Evolutionary conservation across 1,284 basidiomycete species (phyloP), one percentile per base, ranked within the genome.

Genomic region (Ustanciosporium gigantosporum): DNA sequence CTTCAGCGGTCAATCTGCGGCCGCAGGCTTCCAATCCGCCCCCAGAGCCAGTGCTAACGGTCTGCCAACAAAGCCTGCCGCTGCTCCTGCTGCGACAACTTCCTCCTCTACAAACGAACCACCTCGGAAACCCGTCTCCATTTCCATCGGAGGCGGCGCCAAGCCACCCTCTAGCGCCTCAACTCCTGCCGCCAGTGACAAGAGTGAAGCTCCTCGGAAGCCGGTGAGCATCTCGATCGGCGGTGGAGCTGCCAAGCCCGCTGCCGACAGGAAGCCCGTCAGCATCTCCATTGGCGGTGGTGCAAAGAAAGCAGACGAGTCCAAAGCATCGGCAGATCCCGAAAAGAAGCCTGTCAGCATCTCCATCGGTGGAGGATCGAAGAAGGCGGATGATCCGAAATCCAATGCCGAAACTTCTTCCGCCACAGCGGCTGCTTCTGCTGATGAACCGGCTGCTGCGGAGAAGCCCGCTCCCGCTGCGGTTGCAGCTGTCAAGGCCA

Each of bases 181-280:
- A n/a, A 29, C 45, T 21, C n/a, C 39, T 15, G 41, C 53, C 19
- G 35, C 36, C n/a, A 37, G 46, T n/a, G 46, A 59, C 25, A 23
- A 34, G n/a, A 23, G 21, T 31, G 52, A 49, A 20, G 53, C 60
- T 25, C 46, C 66, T 11, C 52, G 68, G 29, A 73, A 74, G 46
- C 70, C 74, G 17, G 73, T 75, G 43, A 74, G 67, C 49, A 71
- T 75, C 38, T 74, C 71, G n/a, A 61, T 75, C 20, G 73, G 73
- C 21, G 71, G 68, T n/a, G 67, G 53, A n/a, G 65, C 66, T 37
- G 51, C 50, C 38, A 40, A 46, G 38, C 41, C 49, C 31, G 41
- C 45, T 32, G 58, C 58, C 17, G 50, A 50, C 11, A 50, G 57
- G 31, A 62, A 62, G 59, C 59, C 59, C 14, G 59, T 62, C 23